phyloP scores from a whole-genome alignment of 148 eudicot genomes.

The Silene uniflora region DNA sequence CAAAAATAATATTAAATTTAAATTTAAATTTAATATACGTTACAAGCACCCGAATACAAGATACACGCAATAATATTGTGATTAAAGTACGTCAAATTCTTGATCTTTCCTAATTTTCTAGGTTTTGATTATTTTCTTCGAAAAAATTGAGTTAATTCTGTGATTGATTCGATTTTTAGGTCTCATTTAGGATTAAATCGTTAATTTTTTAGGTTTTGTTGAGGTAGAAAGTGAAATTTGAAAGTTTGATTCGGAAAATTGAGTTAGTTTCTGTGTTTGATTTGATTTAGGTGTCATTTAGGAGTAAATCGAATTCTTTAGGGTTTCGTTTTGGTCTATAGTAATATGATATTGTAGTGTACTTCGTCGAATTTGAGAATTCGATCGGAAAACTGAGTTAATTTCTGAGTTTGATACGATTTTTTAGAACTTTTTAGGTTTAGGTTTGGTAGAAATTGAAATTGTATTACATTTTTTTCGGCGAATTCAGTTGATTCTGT shows the following conservation, averaged over 20 bases:
- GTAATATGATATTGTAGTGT: background rate
- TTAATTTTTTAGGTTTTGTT: background rate
- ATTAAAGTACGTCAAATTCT: background rate
- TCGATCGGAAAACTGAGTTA: no score
- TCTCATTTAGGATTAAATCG: background rate
- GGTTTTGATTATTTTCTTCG: background rate
- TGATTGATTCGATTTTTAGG: background rate
- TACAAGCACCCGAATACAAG: no score
- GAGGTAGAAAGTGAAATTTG: background rate
- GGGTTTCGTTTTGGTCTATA: conserved; percentile 4
- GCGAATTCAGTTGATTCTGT: background rate
- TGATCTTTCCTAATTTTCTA: background rate
- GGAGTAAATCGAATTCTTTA: background rate
- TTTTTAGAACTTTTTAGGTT: background rate
- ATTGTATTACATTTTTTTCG: background rate
- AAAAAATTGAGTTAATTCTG: no score
- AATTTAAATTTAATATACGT: background rate
- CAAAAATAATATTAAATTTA: background rate
- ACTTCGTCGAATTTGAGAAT: background rate
- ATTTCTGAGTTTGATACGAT: no score
- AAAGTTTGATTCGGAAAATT: no score
- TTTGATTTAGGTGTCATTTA: no score
- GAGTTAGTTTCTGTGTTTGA: no score
- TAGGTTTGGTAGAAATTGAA: conserved; percentile 2
- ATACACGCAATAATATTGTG: no score